Conservation (phyloP, 768 basidiomycete genomes). For the Royoungia palumana region DNA sequence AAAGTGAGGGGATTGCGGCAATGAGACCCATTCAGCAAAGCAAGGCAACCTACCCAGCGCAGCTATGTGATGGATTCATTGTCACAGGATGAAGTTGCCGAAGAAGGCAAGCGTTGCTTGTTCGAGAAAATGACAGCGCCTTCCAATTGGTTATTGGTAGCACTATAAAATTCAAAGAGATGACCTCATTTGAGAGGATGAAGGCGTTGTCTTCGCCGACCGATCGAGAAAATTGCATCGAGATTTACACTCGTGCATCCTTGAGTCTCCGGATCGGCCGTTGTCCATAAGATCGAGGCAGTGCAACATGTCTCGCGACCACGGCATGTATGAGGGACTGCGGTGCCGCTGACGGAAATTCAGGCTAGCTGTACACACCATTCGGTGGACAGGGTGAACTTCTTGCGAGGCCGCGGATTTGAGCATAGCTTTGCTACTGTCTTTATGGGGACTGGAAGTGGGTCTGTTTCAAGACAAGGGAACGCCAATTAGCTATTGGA, state of each 20-base stretch:
- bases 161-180: conserved; percentile 2
- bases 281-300: conserved; percentile 6
- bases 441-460: background rate
- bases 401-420: conserved; percentile 17
- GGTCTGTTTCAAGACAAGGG: background rate
- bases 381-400: background rate
- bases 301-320: conserved; percentile 4
- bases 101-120: background rate
- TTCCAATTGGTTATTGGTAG: conserved; percentile 1
- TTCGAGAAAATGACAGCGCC: no score
- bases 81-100: conserved; percentile 10
- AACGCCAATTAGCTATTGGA: conserved; percentile 11
- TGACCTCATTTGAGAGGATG: conserved; percentile 18
- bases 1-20: conserved; percentile 12
- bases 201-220: conserved; percentile 6
- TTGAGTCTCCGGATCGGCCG: conserved; percentile 14
- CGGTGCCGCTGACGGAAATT: conserved; percentile 16
- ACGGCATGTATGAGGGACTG: conserved; percentile 12
- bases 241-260: conserved; percentile 15
- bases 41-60: background rate
- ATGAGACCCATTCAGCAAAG: conserved; percentile 1
- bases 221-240: conserved; percentile 20
- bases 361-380: background rate
- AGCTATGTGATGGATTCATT: conserved; percentile 11
- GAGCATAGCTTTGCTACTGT: conserved; percentile 6